These are phyloP conservation scores for Colletotrichum camelliae DNA, from an alignment of 2,329 filamentous ascomycete species.

Conservation along the genomic window DNA sequence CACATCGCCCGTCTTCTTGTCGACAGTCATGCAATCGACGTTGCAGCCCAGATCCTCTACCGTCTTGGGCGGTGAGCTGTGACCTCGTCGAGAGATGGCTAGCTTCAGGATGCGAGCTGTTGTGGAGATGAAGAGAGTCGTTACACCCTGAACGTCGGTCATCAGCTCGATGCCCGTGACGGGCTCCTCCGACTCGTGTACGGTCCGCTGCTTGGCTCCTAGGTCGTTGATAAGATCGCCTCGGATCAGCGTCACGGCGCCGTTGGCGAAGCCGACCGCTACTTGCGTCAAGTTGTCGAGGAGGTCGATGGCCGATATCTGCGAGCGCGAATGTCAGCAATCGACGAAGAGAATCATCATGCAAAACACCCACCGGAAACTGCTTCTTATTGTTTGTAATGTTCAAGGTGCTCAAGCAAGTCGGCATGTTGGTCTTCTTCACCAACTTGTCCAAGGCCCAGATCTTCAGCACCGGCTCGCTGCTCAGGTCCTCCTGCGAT, in stretches of 20 bases:
- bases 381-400: slow-evolving; percentile 91
- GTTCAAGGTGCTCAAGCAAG: slow-evolving; percentile 83
- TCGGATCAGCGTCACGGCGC: slow-evolving; percentile 89
- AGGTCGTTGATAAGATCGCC: slow-evolving; percentile 96
- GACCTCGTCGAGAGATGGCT: slow-evolving; percentile 84
- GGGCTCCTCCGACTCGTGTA: slow-evolving; percentile 96
- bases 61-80: slow-evolving; percentile 86
- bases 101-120: slow-evolving; percentile 87
- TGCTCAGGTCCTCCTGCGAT: slow-evolving; percentile 78
- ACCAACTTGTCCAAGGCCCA: slow-evolving; percentile 95
- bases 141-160: slow-evolving; percentile 60
- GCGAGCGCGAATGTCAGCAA: background rate
- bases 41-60: slow-evolving; percentile 90
- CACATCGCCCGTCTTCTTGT: slow-evolving; percentile 80
- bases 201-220: slow-evolving; percentile 90
- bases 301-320: slow-evolving; percentile 88
- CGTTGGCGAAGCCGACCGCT: slow-evolving; percentile 94
- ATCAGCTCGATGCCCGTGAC: slow-evolving; percentile 88
- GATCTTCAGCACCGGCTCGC: slow-evolving; percentile 91
- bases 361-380: slow-evolving; percentile 72
- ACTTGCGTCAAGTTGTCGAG: slow-evolving; percentile 90
- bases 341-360: background rate
- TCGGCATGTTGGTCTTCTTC: slow-evolving; percentile 90
- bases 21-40: slow-evolving; percentile 93
- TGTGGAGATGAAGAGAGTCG: slow-evolving; percentile 90